Evolutionary conservation across 2,329 filamentous ascomycete genomes (phyloP), one percentile per base, ranked within the genome.

Genomic region (Aureobasidium pullulans): DNA sequence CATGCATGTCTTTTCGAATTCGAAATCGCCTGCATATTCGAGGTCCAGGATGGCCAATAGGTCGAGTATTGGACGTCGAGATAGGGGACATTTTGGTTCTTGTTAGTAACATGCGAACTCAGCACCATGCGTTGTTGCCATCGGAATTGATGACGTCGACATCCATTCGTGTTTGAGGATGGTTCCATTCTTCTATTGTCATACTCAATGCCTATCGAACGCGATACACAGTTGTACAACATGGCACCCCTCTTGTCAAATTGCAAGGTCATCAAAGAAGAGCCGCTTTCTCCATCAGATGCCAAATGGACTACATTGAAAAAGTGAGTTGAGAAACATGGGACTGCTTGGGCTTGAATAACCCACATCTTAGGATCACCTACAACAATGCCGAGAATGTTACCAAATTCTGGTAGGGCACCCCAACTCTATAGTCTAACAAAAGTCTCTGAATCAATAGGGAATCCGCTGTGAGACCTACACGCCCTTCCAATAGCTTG

Each of bases 381-480:
- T 91, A 90, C 70, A 60, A 53, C 29, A 59, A 56, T 36, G 62
- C 60, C 16, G 60, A 63, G 11, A 60, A 63, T 34, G 47, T 53
- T 23, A 61, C 62, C 6, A 46, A 60, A 19, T 52, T 37, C 15
- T 60, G 58, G 54, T 57, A 40, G 9, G 42, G 19, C 5, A 10
- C 13, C n/a, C 28, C 31, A n/a, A 15, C 31, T 39, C 32, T 31
- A 43, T 54, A 19, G 19, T 31, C 37, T 23, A 13, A 36, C 15
- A 11, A 11, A 16, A 23, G 43, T 6, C 43, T 57, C 16, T 48
- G 10, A 3, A 5, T 9, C n/a, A 23, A 3, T n/a, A 57, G 54
- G 78, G 78, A 81, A 69, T 73, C 75, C 36, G 78, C 78, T 4
- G 72, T 74, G 8, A 75, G 78, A 32, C 78, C 80, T 62, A 82